Evolutionary conservation across 1,284 basidiomycete species (phyloP), one percentile per base, ranked within the genome.

Genomic region (Singerocomus inundabilis): DNA sequence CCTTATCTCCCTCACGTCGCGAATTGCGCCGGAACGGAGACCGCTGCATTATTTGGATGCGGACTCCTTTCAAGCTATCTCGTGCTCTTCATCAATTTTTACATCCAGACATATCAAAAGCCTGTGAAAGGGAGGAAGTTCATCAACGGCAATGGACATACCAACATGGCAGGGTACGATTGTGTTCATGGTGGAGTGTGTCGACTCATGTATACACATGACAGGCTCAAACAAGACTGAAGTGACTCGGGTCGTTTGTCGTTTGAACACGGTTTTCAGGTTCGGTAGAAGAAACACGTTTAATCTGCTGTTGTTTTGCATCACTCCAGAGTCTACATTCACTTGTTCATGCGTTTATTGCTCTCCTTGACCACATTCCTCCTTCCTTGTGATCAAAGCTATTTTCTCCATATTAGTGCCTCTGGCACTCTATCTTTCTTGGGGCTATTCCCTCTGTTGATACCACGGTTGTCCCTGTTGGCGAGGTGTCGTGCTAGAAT

Each of bases 1-100:
- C 70, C 73, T 5, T 49, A 75, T 58, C 62, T 92, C 21, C 95
- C 95, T 18, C 73, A 79, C 59, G 59, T 86, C 31, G 88, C 83
- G 34, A 83, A 88, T 64, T 99, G 97, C 67, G 84, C 93, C 37
- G 97, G 96, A 44, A 85, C 87, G 32, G 93, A 97, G 72, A 72
- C 75, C 18, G 91, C 96, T 49, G 97, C 96, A 3, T 55, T 93
- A 55, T 91, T 96, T 48, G 97, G 96, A 46, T 95, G 94, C 68
- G 81, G 70, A 15, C 80, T 99, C 51, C 78, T 99, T 58, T 90
- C 91, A 38, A 88, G 83, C 66, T 99, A 98, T 72, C 82, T 97
- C 48, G 79, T 84, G 62, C 80, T 97, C 52, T 95, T 96, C 79
- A 91, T 96, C 76, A 86, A 91, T 70, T 92, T 92, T 71, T 92